Percentiles rank a stretch among this genome's conserved stretches.
Conservation (phyloP, 176 grass and related monocot genomes). For the Ensete ventricosum region DNA sequence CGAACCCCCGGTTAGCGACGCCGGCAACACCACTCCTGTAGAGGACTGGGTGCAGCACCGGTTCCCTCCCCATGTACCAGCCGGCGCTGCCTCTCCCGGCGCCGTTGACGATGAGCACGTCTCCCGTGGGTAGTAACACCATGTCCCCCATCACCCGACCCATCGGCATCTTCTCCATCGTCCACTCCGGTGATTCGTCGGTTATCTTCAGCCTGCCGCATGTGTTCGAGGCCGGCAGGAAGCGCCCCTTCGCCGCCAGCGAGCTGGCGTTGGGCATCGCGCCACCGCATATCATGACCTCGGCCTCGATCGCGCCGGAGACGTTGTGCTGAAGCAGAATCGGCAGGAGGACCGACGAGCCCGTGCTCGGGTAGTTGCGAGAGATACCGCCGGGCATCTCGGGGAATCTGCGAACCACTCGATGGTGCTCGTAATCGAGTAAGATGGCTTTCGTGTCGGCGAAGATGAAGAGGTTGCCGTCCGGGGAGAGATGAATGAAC, state of each 20-base stretch:
- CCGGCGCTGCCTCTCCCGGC: not conserved
- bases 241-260: not conserved
- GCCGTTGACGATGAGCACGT: not conserved
- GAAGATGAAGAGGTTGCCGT: slow-evolving; percentile 6
- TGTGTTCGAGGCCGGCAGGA: not conserved
- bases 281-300: not conserved
- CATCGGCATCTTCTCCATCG: not conserved
- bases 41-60: not conserved
- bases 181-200: not conserved
- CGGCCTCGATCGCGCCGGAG: not conserved
- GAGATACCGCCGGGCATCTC: not conserved
- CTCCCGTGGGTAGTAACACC: not conserved
- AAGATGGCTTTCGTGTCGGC: not conserved
- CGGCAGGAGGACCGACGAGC: not conserved
- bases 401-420: not conserved
- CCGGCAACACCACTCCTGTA: not conserved
- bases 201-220: not conserved
- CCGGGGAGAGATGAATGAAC: not conserved
- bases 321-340: not conserved
- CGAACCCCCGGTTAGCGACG: not conserved
- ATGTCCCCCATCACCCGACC: not conserved
- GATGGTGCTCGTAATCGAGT: not conserved
- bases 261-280: not conserved
- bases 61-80: not conserved
- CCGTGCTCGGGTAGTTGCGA: slow-evolving; percentile 3